phyloP scores from a whole-genome alignment of 768 basidiomycete genomes.

The Tricholoma sp. region DNA sequence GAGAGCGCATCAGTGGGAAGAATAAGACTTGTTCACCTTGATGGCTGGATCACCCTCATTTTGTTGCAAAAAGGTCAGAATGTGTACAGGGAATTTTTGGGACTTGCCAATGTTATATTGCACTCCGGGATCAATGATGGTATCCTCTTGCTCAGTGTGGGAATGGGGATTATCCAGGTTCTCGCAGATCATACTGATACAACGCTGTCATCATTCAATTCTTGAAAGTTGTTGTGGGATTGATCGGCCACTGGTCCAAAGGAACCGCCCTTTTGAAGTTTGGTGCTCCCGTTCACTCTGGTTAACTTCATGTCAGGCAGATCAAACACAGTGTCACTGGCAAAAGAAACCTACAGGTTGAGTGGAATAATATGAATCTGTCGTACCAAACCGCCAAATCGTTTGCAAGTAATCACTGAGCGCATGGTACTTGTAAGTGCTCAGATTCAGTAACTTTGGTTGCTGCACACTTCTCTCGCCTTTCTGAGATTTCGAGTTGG shows the following conservation, averaged over 20 bases:
- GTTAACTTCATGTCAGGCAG: not conserved
- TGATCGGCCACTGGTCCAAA: not conserved
- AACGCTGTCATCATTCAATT: too few relatives aligned
- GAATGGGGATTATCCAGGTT: not conserved
- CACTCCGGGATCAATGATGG: not conserved
- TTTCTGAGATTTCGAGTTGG: not conserved
- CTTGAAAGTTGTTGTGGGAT: too few relatives aligned
- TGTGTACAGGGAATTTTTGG: not conserved
- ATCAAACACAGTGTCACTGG: not conserved
- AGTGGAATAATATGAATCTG: too few relatives aligned
- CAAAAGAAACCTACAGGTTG: too few relatives aligned
- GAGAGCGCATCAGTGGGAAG: too few relatives aligned
- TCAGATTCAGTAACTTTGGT: not conserved
- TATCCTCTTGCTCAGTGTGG: not conserved
- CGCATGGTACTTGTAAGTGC: not conserved
- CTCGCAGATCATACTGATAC: not conserved
- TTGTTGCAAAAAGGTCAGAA: too few relatives aligned
- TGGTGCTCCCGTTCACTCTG: not conserved
- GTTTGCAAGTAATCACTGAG: not conserved
- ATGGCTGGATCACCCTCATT: too few relatives aligned
- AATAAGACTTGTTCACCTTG: too few relatives aligned
- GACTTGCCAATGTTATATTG: not conserved
- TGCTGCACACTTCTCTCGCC: not conserved
- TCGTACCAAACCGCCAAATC: too few relatives aligned
- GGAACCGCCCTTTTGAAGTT: not conserved